A percentile compares a stretch with the other conserved stretches of the same genome.
phyloP scores from a whole-genome alignment of 495 filamentous ascomycete species.

The Penicillium canescens region DNA sequence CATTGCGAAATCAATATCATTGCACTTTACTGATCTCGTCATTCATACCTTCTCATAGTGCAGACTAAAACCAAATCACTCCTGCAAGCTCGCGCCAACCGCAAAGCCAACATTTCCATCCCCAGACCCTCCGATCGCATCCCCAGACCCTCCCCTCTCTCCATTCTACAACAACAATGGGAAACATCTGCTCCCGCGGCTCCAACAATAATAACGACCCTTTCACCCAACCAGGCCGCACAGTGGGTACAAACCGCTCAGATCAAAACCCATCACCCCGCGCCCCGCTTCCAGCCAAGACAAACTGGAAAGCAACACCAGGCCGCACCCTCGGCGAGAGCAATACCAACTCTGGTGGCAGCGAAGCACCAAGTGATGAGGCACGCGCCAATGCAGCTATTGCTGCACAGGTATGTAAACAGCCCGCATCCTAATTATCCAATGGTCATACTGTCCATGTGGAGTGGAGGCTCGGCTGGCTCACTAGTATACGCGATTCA shows the following conservation, averaged over 20 bases:
- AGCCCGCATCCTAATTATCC: not conserved
- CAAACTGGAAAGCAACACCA: slow-evolving; percentile 45
- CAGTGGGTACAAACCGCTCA: slow-evolving; percentile 41
- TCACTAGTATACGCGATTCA: not conserved
- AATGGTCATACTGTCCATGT: not conserved
- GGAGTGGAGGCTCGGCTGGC: not conserved
- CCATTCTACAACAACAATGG: slow-evolving; percentile 52
- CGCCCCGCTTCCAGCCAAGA: slow-evolving; percentile 41
- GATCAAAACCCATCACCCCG: slow-evolving; percentile 25
- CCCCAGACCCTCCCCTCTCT: not conserved
- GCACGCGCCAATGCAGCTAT: slow-evolving; percentile 56
- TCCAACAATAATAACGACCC: slow-evolving; percentile 46
- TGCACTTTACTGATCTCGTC: not conserved
- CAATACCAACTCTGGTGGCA: slow-evolving; percentile 13
- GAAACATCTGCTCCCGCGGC: slow-evolving; percentile 70
- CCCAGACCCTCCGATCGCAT: not conserved
- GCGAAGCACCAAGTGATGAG: slow-evolving; percentile 46
- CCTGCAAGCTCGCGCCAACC: not conserved
- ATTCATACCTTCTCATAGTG: not conserved
- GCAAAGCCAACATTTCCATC: not conserved
- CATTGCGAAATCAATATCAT: not conserved
- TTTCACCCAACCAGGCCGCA: slow-evolving; percentile 65
- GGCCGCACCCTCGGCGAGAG: slow-evolving; percentile 56
- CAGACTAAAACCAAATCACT: not conserved
- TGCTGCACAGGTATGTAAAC: slow-evolving; percentile 62